A percentile compares a stretch with the other conserved stretches of the same genome.
phyloP scores from a whole-genome alignment of 2,329 filamentous ascomycete genomes.

The Fusarium chlamydosporum region DNA sequence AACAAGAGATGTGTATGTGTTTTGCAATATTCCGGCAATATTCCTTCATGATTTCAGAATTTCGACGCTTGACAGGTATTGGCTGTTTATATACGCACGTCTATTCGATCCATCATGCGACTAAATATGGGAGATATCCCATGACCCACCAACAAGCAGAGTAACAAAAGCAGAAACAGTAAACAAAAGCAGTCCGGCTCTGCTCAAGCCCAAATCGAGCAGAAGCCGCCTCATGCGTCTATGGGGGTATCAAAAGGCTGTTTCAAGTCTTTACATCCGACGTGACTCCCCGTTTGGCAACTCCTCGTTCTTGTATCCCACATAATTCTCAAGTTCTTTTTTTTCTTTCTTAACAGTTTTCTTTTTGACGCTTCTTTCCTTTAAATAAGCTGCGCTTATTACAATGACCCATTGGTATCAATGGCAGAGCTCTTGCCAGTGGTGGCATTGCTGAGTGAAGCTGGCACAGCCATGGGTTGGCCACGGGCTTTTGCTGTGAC shows the following conservation, averaged over 20 bases:
- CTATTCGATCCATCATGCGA: constrained; percentile 30
- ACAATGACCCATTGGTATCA: constrained; percentile 63
- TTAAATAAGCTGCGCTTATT: constrained; percentile 23
- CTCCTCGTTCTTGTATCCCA: constrained; percentile 29
- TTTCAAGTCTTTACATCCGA: constrained; percentile 48
- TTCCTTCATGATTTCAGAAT: background rate
- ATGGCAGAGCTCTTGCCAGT: constrained; percentile 52
- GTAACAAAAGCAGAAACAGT: constrained; percentile 26
- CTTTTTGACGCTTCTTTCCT: background rate
- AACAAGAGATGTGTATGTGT: constrained; percentile 23
- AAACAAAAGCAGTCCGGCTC: constrained; percentile 38
- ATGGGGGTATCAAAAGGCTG: constrained; percentile 53
- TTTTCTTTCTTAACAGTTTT: constrained; percentile 2
- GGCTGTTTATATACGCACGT: constrained; percentile 11
- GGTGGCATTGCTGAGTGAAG: constrained; percentile 42
- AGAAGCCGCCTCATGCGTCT: constrained; percentile 53
- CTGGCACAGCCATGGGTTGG: constrained; percentile 53
- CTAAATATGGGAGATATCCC: constrained; percentile 12
- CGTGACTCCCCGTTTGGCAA: constrained; percentile 45
- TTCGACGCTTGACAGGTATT: background rate
- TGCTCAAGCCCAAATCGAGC: constrained; percentile 40
- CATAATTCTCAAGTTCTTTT: constrained; percentile 1
- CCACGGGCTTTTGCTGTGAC: constrained; percentile 68
- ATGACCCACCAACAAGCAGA: constrained; percentile 10
- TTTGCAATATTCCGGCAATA: background rate